Conservation (phyloP, 768 basidiomycete genomes). For the Boletus bicolor region DNA sequence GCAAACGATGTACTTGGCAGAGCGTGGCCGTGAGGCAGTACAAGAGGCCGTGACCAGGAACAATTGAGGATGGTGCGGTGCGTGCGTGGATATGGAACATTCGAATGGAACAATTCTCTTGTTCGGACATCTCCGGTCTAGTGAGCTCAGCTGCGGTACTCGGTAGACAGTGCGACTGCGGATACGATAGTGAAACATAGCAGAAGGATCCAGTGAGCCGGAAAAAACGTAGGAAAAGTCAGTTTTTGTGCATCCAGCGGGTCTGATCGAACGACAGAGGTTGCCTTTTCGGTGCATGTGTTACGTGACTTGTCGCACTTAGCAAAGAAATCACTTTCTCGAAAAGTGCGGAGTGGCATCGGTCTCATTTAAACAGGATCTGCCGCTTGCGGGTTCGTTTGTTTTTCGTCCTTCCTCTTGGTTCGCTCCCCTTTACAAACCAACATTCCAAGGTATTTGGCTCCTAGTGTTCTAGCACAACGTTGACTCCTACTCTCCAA, state of each 20-base stretch:
- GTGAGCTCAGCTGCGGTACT: background rate
- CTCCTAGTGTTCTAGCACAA: background rate
- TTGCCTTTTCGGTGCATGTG: slow-evolving; percentile 10
- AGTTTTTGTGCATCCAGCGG: background rate
- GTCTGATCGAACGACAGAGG: slow-evolving; percentile 2
- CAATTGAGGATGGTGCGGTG: slow-evolving; percentile 1
- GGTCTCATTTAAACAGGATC: slow-evolving; percentile 6
- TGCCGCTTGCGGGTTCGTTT: background rate
- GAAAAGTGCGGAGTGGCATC: background rate
- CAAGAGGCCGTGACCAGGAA: background rate
- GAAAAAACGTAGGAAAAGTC: background rate
- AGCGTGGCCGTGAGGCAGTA: slow-evolving; percentile 10
- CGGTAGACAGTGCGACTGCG: background rate
- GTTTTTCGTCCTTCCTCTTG: background rate
- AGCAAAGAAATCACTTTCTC: background rate
- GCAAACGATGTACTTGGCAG: background rate
- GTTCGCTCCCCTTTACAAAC: background rate
- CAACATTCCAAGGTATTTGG: background rate
- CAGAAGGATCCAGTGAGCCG: background rate
- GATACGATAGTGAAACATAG: background rate
- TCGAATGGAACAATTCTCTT: slow-evolving; percentile 21
- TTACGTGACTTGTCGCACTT: background rate
- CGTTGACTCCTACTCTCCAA: background rate
- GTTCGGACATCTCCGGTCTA: slow-evolving; percentile 18
- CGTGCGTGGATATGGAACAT: slow-evolving; percentile 22